These are phyloP conservation scores for Xylaria castorea DNA, from an alignment of 495 filamentous ascomycete genomes.

Conservation along the genomic window DNA sequence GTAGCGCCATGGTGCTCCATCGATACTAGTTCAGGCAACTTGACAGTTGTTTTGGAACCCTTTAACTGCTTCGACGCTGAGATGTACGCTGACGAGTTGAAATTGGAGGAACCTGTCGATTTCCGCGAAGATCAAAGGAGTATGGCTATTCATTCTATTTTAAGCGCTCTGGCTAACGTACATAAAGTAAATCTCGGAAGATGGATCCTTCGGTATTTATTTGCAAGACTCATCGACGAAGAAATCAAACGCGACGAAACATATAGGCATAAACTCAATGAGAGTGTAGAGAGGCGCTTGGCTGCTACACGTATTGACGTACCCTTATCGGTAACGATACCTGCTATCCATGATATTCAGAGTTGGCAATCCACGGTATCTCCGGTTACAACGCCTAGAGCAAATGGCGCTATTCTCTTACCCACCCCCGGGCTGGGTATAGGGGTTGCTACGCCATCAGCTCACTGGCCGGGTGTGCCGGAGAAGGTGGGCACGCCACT, in stretches of 20 bases:
- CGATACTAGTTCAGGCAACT: slow-evolving; percentile 86
- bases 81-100: slow-evolving; percentile 90
- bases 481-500: slow-evolving; percentile 41
- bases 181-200: slow-evolving; percentile 88
- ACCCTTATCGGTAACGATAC: slow-evolving; percentile 72
- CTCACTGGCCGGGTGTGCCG: slow-evolving; percentile 53
- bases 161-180: slow-evolving; percentile 20
- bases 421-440: slow-evolving; percentile 79
- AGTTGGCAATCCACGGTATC: slow-evolving; percentile 33
- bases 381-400: slow-evolving; percentile 66
- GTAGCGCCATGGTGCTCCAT: slow-evolving; percentile 96
- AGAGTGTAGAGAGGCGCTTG: slow-evolving; percentile 63
- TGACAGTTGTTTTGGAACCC: slow-evolving; percentile 90
- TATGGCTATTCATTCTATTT: slow-evolving; percentile 52
- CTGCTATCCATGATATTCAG: slow-evolving; percentile 63
- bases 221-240: slow-evolving; percentile 86
- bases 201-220: slow-evolving; percentile 94
- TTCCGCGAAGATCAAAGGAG: slow-evolving; percentile 95
- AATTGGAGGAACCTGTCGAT: slow-evolving; percentile 72
- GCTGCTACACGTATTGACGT: slow-evolving; percentile 61
- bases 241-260: slow-evolving; percentile 81
- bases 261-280: slow-evolving; percentile 70
- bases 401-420: slow-evolving; percentile 63
- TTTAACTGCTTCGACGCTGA: slow-evolving; percentile 98
- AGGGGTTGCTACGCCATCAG: slow-evolving; percentile 75